A percentile compares a stretch with the other conserved stretches of the same genome.
These are phyloP conservation scores for Syzygium jambos DNA, from an alignment of 345 rosid genomes.

Conservation along the genomic window DNA sequence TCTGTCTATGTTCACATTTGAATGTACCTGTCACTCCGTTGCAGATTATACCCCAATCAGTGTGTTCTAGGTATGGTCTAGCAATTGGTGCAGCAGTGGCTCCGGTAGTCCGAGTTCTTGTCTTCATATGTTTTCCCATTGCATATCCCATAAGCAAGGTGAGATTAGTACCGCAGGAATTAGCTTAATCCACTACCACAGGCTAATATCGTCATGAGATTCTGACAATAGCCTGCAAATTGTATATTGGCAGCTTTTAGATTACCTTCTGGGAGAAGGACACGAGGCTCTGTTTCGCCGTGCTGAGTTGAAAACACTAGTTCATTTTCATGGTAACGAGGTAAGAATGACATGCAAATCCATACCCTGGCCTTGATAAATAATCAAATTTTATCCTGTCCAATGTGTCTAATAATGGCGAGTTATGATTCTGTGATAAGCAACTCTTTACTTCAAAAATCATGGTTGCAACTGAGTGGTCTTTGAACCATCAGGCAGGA, in stretches of 20 bases:
- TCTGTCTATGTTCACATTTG: background rate
- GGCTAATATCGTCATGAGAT: background rate
- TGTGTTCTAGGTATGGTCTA: constrained; percentile 54
- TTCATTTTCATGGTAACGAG: constrained; percentile 62
- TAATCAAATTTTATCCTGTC: background rate
- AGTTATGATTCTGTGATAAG: background rate
- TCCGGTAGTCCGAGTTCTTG: constrained; percentile 46
- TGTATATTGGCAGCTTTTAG: constrained; percentile 29
- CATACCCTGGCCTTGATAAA: background rate
- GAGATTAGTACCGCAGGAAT: background rate
- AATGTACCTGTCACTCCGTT: background rate
- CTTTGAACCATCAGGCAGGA: constrained; percentile 35
- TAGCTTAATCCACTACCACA: background rate
- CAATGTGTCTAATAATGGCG: background rate
- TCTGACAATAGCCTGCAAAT: background rate
- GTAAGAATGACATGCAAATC: constrained; percentile 11
- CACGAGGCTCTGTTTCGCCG: constrained; percentile 53
- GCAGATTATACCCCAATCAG: constrained; percentile 55
- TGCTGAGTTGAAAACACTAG: constrained; percentile 62
- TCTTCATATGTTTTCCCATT: constrained; percentile 50
- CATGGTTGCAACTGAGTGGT: background rate
- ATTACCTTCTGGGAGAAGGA: constrained; percentile 37
- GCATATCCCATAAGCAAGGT: constrained; percentile 81
- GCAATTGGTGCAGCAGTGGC: constrained; percentile 51
- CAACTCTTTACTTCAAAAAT: background rate